Evolutionary conservation across 2,329 filamentous ascomycete genomes (phyloP), one percentile per base, ranked within the genome.

Genomic region (Pyrenophora teres): DNA sequence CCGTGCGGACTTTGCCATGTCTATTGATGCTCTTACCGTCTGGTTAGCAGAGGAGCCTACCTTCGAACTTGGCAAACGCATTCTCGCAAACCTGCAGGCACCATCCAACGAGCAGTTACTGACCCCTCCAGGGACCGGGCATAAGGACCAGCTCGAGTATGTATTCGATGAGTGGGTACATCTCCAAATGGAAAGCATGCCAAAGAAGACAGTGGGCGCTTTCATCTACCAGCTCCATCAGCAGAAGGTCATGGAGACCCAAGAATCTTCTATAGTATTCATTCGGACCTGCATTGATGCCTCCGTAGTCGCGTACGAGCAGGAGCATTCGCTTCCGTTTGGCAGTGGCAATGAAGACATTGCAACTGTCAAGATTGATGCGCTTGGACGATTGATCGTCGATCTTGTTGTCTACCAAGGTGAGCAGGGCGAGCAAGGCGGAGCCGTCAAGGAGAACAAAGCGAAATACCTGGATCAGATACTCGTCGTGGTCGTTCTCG

Each of bases 91-190:
- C 60, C 72, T 89, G 43, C 81, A 84, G 58, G 76, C 83, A 35
- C 71, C 90, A 78, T 76, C 82, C 77, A 70, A 78, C 43, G 79
- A 81, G 59, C 73, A 59, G 12, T 54, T 80, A 47, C 73, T 80
- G 45, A 84, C 81, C 18, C 83, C 87, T 50, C 81, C 84, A 42
- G 75, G 79, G 13, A 72, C 77, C 33, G 80, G 83, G 27, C 87
- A 87, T 61, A 85, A 87, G 56, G 90, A 96, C 56, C 91, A 97
- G 71, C 85, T 96, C 75, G 91, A 95, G 63, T 97, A 99, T 69
- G 83, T 97, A 16, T 97, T 99, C 67, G 92, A 93, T 37, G 94
- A 99, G 76, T 99, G 94, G 94, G 84, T 93, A 23, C 86, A 88
- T 53, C 82, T 97, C 6, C 88, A 88, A 41, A 90, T 91, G 63